Base-by-base conservation (phyloP, 2,329 filamentous ascomycete species). In the Aspergillus oerlinghausenensis region DNA sequence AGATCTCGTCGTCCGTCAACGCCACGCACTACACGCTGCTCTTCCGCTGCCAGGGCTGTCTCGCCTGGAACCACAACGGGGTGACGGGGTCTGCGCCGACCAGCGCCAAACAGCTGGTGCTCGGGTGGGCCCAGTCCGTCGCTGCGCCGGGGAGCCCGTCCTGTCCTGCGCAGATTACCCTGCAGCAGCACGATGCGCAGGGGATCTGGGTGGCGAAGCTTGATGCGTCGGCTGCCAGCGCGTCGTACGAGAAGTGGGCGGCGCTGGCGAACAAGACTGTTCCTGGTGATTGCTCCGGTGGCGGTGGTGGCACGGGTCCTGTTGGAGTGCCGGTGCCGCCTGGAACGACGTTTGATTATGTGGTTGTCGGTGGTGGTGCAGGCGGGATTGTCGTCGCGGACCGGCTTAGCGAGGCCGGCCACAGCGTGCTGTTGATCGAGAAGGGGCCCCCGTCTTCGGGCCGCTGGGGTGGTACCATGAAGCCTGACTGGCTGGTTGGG, bases 351-450 rank as follows among this genome's bases (percentile, higher is more conserved):
- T 66, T 60, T 29, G 74, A 81, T 65, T 77, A 79, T 69, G 76
- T 79, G 59, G 67, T 80, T 42, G 73, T 80, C 40, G 75, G 79
- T 50, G 71, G 71, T 45, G 75, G 78, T 61, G 73, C 79, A 57
- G 72, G 77, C 63, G 80, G 80, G 51, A 79, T 87, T 43, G 84
- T 85, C 0, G 70, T 82, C 14, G 80, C 63, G 23, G 83, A 86
- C 70, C 81, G 82, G 65, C 80, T 89, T 28, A 85, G 84, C 32
- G 83, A 87, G 68, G 78, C 82, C 52, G 85, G 86, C 56, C 82
- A 87, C 60, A 86, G 79, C 26, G 86, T 89, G 4, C 74, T 89
- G 9, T 78, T 89, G 17, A 79, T 86, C 40, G 83, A 86, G 69
- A 82, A 83, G 67, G 82, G 82, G 0, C 82, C 83, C 10, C 76